Percentiles rank a stretch among this genome's conserved stretches.
Conservation (phyloP, 306 rosid genomes). For the Cicer arietinum region DNA sequence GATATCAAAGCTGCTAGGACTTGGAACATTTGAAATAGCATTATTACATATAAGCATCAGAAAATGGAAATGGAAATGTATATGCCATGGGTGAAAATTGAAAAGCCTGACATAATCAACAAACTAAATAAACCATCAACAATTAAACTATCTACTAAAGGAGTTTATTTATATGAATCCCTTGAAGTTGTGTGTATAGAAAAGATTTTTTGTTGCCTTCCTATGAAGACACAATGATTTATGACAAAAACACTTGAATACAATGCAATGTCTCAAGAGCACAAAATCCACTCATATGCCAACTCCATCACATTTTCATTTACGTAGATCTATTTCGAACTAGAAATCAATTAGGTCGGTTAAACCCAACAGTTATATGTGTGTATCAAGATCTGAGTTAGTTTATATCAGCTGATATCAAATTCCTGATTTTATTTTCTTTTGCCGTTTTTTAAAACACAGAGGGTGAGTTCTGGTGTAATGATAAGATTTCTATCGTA, state of each 20-base stretch:
- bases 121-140: conserved; percentile 24
- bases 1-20: conserved; percentile 49
- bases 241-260: no score
- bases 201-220: conserved; percentile 15
- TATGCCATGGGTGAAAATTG: not conserved
- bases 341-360: conserved; percentile 4
- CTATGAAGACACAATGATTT: not conserved
- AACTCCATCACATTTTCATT: conserved; percentile 21
- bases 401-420: not conserved
- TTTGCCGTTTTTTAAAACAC: not conserved
- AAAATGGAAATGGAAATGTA: conserved; percentile 17
- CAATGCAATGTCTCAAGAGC: no score
- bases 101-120: not conserved
- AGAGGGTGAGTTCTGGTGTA: not conserved
- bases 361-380: not conserved
- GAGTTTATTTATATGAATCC: not conserved
- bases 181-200: conserved; percentile 1
- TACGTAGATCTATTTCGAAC: not conserved
- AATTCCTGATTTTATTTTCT: conserved; percentile 16
- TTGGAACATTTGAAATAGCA: conserved; percentile 53
- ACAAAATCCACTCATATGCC: not conserved
- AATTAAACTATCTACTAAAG: conserved; percentile 3
- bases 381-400: not conserved
- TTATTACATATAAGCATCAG: conserved; percentile 16
- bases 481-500: not conserved